These are phyloP conservation scores for Rutidosis leptorrhynchoides DNA, from an alignment of 129 eudicot genomes.

Conservation along the genomic window DNA sequence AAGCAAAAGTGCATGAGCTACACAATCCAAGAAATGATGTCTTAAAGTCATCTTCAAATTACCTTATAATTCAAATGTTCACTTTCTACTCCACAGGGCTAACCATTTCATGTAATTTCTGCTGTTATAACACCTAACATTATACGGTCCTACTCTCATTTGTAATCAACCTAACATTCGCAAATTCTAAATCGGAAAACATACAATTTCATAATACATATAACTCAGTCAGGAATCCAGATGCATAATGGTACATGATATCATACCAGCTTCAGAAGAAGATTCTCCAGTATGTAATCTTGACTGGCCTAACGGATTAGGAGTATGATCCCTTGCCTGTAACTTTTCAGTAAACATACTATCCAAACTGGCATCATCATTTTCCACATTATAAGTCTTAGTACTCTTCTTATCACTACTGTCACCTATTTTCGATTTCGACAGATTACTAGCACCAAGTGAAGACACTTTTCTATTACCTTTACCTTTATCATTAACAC, in stretches of 20 bases:
- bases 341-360: conserved; percentile 47
- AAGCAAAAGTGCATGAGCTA: not conserved
- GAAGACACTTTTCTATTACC: conserved; percentile 37
- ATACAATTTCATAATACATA: conserved; percentile 13
- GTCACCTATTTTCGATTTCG: conserved; percentile 39
- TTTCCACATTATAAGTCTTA: conserved; percentile 21
- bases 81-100: conserved; percentile 5
- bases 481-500: conserved; percentile 7
- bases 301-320: conserved; percentile 54
- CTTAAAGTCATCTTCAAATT: conserved; percentile 11
- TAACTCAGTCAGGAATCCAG: conserved; percentile 1
- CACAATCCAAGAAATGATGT: not conserved
- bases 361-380: conserved; percentile 51
- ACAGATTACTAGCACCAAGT: conserved; percentile 73
- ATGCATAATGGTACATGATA: not conserved
- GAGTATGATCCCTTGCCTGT: conserved; percentile 54
- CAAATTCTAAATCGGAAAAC: not conserved
- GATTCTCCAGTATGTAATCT: conserved; percentile 63
- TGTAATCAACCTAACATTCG: not conserved
- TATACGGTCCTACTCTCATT: not conserved
- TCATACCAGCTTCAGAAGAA: conserved; percentile 70
- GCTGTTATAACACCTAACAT: conserved; percentile 21
- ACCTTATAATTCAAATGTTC: not conserved
- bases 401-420: conserved; percentile 31
- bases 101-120: not conserved